These are phyloP conservation scores for Blakeslea trispora DNA, from an alignment of 371 early-diverging fungal species.

Conservation along the genomic window DNA sequence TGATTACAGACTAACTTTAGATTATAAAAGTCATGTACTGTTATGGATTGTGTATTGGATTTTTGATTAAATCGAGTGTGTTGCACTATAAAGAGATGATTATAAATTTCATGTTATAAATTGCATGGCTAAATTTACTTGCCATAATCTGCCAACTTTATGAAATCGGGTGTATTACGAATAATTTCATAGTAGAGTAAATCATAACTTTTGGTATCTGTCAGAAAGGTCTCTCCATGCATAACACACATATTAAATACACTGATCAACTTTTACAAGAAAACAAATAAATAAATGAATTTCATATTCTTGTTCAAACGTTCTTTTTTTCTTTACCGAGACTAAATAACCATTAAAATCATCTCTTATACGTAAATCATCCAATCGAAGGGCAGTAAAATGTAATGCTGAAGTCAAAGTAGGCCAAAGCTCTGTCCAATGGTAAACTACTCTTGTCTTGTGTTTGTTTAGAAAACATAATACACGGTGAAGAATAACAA, in stretches of 20 bases:
- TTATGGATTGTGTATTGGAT: slow-evolving; percentile 7
- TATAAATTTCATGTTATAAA: too few species aligned
- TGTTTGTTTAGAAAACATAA: slow-evolving; percentile 41
- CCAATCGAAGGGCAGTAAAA: slow-evolving; percentile 42
- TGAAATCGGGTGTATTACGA: slow-evolving; percentile 45
- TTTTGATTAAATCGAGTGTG: slow-evolving; percentile 5
- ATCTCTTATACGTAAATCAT: slow-evolving; percentile 27
- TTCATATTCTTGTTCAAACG: too few species aligned
- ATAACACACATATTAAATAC: slow-evolving; percentile 54
- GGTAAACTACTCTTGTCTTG: slow-evolving; percentile 52
- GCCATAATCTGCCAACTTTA: slow-evolving; percentile 45
- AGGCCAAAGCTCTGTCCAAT: slow-evolving; percentile 59
- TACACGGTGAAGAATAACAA: slow-evolving; percentile 46
- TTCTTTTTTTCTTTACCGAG: too few species aligned
- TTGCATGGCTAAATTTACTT: too few species aligned
- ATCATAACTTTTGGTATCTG: slow-evolving; percentile 55
- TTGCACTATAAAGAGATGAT: background rate
- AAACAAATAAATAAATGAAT: background rate
- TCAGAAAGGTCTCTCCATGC: slow-evolving; percentile 54
- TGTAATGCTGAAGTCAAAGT: slow-evolving; percentile 43
- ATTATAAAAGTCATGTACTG: slow-evolving; percentile 32
- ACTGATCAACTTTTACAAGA: slow-evolving; percentile 32
- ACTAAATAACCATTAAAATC: slow-evolving; percentile 40
- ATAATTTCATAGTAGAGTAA: slow-evolving; percentile 58
- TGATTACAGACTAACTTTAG: slow-evolving; percentile 41